phyloP scores from a whole-genome alignment of 768 basidiomycete species.

The Xerocomus brunneocitrinus region DNA sequence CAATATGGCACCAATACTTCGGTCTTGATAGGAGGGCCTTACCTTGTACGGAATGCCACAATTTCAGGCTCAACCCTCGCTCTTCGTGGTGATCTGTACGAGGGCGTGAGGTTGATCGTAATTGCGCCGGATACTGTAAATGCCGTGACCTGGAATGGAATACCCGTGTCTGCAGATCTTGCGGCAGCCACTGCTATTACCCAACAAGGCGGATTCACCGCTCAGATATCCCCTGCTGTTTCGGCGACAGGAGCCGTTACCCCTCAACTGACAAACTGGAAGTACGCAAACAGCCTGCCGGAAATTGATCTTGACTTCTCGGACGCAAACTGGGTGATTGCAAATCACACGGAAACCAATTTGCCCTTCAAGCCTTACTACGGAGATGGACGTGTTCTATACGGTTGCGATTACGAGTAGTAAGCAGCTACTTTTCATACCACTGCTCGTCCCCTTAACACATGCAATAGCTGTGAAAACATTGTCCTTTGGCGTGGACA shows the following conservation, averaged over 20 bases:
- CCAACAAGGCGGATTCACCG: conserved; percentile 45
- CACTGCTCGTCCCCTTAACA: conserved; percentile 2
- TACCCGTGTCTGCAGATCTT: conserved; percentile 34
- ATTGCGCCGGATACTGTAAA: conserved; percentile 53
- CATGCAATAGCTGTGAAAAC: conserved; percentile 65
- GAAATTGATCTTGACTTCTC: conserved; percentile 56
- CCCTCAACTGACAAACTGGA: conserved; percentile 64
- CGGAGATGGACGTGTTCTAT: conserved; percentile 73
- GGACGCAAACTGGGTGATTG: conserved; percentile 61
- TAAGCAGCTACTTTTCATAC: conserved; percentile 34
- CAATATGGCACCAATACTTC: conserved; percentile 67
- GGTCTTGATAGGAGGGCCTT: conserved; percentile 61
- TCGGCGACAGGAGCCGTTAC: conserved; percentile 32
- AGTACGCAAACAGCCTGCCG: conserved; percentile 69
- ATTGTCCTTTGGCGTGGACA: conserved; percentile 79
- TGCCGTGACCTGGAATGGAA: conserved; percentile 71
- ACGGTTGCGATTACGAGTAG: conserved; percentile 87
- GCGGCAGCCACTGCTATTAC: conserved; percentile 29
- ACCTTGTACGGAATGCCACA: conserved; percentile 55
- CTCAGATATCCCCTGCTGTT: conserved; percentile 36
- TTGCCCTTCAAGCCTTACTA: conserved; percentile 65
- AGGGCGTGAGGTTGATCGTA: conserved; percentile 52
- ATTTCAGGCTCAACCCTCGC: conserved; percentile 48
- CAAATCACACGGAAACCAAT: conserved; percentile 70
- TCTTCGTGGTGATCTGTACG: conserved; percentile 66